Conservation (phyloP, 768 basidiomycete genomes). For the Sistotremastrum suecicum region DNA sequence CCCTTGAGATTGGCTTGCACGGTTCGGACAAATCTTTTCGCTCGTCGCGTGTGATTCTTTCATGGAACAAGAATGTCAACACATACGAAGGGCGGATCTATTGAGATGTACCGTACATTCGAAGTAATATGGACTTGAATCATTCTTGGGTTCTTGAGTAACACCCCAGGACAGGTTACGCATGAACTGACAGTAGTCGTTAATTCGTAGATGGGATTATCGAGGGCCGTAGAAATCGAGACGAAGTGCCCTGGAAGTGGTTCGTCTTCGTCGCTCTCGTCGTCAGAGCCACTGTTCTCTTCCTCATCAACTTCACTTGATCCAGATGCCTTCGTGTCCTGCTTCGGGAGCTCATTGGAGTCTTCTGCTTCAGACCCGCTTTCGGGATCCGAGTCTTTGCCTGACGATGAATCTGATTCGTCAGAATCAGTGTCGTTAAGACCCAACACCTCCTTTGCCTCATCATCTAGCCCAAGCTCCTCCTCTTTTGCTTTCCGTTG, state of each 20-base stretch:
- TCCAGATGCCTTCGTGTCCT: slow-evolving; percentile 10
- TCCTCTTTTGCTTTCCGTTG: slow-evolving; percentile 49
- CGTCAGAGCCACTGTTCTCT: slow-evolving; percentile 5
- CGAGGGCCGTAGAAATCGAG: slow-evolving; percentile 43
- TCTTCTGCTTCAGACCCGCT: slow-evolving; percentile 3
- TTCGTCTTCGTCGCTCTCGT: slow-evolving; percentile 15
- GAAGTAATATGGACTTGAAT: slow-evolving; percentile 43
- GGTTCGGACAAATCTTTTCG: too few relatives aligned
- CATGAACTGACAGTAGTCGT: slow-evolving; percentile 44
- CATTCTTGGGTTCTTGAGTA: slow-evolving; percentile 48
- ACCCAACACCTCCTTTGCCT: slow-evolving; percentile 49
- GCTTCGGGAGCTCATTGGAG: slow-evolving; percentile 19
- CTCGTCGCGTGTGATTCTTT: too few relatives aligned
- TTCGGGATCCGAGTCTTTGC: slow-evolving; percentile 11
- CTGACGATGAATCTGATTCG: slow-evolving; percentile 42
- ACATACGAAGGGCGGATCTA: too few relatives aligned
- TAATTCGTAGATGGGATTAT: slow-evolving; percentile 44
- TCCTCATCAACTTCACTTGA: slow-evolving; percentile 7
- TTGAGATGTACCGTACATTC: slow-evolving; percentile 36
- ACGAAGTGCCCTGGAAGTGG: slow-evolving; percentile 20
- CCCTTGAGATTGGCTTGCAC: too few relatives aligned
- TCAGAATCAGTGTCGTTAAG: slow-evolving; percentile 66
- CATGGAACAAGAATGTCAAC: too few relatives aligned
- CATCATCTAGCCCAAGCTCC: slow-evolving; percentile 47
- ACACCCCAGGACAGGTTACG: slow-evolving; percentile 57